Conservation (phyloP, 2,329 filamentous ascomycete species). For the Drechslerella coelobrocha region DNA sequence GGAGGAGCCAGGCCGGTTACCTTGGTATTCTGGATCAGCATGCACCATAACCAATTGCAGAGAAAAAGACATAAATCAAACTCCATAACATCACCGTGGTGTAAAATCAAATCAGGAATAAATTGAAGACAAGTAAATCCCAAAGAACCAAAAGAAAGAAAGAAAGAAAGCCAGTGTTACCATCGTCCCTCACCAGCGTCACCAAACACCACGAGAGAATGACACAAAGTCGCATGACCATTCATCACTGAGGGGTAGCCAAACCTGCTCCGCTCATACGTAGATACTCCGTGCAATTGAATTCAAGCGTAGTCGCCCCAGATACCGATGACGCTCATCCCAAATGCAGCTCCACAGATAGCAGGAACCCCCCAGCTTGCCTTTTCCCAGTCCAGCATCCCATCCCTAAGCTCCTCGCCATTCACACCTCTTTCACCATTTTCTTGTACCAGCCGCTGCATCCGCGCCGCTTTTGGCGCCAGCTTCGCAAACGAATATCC, state of each 20-base stretch:
- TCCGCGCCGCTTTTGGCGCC: slow-evolving; percentile 8
- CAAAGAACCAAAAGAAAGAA: neutral
- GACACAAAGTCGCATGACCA: neutral
- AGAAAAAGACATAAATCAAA: too few species aligned
- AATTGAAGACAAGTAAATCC: neutral
- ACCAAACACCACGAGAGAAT: slow-evolving; percentile 5
- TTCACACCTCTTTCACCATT: slow-evolving; percentile 44
- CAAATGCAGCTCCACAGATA: slow-evolving; percentile 20
- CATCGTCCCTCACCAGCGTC: too few species aligned
- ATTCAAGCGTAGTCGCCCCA: slow-evolving; percentile 44
- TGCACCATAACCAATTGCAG: too few species aligned
- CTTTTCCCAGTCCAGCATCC: slow-evolving; percentile 33
- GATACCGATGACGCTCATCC: slow-evolving; percentile 36
- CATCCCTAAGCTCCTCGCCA: slow-evolving; percentile 36
- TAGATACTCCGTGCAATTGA: too few species aligned
- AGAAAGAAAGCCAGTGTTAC: neutral
- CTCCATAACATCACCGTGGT: too few species aligned
- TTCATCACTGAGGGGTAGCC: too few species aligned
- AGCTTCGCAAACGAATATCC: slow-evolving; percentile 13
- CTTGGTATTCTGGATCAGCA: too few species aligned
- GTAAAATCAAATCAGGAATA: too few species aligned
- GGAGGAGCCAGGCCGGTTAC: too few species aligned
- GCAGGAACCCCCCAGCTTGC: slow-evolving; percentile 35
- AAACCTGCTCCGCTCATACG: too few species aligned
- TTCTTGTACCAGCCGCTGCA: slow-evolving; percentile 27